These are phyloP conservation scores for Zoysia japonica DNA, from an alignment of 176 grass and related monocot species.

Conservation along the genomic window DNA sequence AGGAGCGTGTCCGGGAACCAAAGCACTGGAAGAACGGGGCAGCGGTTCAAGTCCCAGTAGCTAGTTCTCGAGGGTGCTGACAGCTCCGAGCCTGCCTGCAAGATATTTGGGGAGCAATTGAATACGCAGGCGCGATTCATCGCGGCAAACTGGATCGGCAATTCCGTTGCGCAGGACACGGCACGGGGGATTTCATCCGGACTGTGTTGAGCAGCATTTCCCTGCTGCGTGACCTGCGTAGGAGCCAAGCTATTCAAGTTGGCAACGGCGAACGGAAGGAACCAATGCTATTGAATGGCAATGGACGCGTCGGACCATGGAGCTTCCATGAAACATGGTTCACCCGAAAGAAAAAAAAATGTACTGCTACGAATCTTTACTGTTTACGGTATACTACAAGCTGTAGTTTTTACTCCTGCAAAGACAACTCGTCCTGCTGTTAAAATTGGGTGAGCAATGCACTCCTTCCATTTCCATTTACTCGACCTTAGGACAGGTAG, in stretches of 20 bases:
- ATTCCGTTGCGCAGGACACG: not conserved
- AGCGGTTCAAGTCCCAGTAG: not conserved
- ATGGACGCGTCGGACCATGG: constrained; percentile 24
- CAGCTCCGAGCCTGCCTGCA: not conserved
- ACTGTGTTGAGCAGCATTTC: not conserved
- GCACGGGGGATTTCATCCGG: not conserved
- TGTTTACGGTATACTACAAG: no score
- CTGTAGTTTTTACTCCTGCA: not conserved
- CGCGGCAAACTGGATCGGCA: not conserved
- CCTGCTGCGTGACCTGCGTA: not conserved
- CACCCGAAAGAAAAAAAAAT: no score
- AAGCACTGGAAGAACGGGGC: not conserved
- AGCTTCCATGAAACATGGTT: not conserved
- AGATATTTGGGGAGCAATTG: not conserved
- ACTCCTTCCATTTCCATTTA: no score
- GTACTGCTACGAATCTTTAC: no score
- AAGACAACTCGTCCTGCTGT: not conserved
- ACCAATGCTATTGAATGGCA: constrained; percentile 5
- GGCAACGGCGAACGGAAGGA: not conserved
- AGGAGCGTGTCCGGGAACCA: not conserved
- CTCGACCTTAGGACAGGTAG: no score
- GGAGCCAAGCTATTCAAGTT: not conserved
- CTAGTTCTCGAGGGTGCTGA: no score
- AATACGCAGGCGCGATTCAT: not conserved
- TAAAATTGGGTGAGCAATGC: not conserved